Percentiles rank a stretch among this genome's conserved stretches.
Evolutionary conservation across 1,284 basidiomycete genomes (phyloP).

Genomic region (Psilocybe mexicana): DNA sequence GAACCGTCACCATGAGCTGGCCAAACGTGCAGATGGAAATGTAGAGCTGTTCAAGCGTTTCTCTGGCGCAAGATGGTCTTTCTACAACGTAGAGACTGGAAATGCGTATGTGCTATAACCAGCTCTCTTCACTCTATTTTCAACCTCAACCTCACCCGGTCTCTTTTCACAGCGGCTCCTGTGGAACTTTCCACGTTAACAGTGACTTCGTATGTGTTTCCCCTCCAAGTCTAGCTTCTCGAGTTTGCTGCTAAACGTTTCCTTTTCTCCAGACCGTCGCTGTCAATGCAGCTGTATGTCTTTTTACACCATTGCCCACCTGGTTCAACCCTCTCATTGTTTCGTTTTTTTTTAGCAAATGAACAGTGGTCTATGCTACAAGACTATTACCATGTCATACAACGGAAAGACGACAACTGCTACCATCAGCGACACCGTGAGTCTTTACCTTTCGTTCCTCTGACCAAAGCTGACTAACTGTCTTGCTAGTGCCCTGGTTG

Average conservation of each 20-base stretch:
- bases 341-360: slow-evolving; percentile 39
- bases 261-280: slow-evolving; percentile 44
- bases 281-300: slow-evolving; percentile 33
- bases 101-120: slow-evolving; percentile 40
- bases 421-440: slow-evolving; percentile 64
- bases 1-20: slow-evolving; percentile 45
- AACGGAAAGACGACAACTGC: slow-evolving; percentile 64
- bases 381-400: slow-evolving; percentile 64
- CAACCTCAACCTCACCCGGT: slow-evolving; percentile 6
- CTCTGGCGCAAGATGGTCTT: slow-evolving; percentile 43
- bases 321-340: background rate
- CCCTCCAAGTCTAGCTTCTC: background rate
- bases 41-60: slow-evolving; percentile 40
- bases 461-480: background rate
- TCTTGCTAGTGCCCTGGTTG: slow-evolving; percentile 62
- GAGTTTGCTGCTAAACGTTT: background rate
- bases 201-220: slow-evolving; percentile 51
- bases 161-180: slow-evolving; percentile 47
- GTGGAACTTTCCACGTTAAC: slow-evolving; percentile 46
- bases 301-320: background rate
- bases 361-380: slow-evolving; percentile 61
- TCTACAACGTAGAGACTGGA: slow-evolving; percentile 56
- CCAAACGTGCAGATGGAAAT: slow-evolving; percentile 41
- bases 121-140: slow-evolving; percentile 2
- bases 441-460: slow-evolving; percentile 15